Evolutionary conservation across 352 stramenopile species (phyloP).

Genomic region (Phytophthora idaei): DNA sequence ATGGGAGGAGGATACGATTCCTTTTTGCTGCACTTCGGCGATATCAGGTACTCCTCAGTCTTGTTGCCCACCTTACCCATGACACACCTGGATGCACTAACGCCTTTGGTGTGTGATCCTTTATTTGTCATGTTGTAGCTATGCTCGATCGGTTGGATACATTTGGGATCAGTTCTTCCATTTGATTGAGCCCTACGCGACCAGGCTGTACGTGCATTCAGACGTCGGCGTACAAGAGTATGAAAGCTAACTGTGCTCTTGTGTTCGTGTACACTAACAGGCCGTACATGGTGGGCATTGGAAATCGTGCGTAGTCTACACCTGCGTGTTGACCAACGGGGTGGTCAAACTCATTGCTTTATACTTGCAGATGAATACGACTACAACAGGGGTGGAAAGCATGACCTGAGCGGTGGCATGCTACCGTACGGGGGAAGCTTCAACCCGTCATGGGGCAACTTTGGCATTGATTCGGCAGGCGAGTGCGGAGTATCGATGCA

Average conservation of each 20-base stretch:
- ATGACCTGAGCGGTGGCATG: slow-evolving; percentile 59
- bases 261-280: slow-evolving; percentile 20
- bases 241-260: slow-evolving; percentile 1
- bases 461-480: slow-evolving; percentile 59
- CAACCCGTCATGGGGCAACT: slow-evolving; percentile 73
- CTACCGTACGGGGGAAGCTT: slow-evolving; percentile 54
- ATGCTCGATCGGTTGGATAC: slow-evolving; percentile 61
- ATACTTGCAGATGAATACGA: slow-evolving; percentile 66
- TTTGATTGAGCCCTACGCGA: slow-evolving; percentile 71
- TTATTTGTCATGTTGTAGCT: slow-evolving; percentile 36
- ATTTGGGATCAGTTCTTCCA: slow-evolving; percentile 83
- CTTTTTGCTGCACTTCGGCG: slow-evolving; percentile 79
- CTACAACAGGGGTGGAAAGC: slow-evolving; percentile 58
- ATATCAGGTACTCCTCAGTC: slow-evolving; percentile 56
- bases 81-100: background rate
- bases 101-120: background rate
- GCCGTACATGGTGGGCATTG: slow-evolving; percentile 81
- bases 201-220: slow-evolving; percentile 51
- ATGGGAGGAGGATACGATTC: slow-evolving; percentile 56
- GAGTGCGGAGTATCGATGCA: slow-evolving; percentile 75
- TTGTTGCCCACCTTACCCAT: background rate
- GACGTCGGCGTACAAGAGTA: background rate
- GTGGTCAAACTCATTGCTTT: background rate
- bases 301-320: slow-evolving; percentile 63
- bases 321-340: background rate